phyloP scores from a whole-genome alignment of 257 asterid species.

The Plantago elongata region DNA sequence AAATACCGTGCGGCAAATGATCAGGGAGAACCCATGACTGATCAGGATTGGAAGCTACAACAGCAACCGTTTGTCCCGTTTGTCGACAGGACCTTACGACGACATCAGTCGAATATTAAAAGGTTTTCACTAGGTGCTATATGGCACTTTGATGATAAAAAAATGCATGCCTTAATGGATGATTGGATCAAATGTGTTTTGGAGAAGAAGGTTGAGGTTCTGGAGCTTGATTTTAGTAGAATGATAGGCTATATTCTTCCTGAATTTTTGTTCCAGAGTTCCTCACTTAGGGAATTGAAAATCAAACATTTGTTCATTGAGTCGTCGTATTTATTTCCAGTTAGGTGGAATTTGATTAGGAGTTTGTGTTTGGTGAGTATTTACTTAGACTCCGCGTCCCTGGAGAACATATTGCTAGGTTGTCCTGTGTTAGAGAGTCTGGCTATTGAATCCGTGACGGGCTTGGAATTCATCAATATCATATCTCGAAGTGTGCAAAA shows the following conservation, averaged over 20 bases:
- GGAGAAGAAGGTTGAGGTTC: neutral
- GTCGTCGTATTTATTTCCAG: neutral
- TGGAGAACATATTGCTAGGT: neutral
- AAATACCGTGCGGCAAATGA: too few species aligned
- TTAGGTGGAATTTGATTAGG: neutral
- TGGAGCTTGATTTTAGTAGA: neutral
- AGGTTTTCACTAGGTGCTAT: too few species aligned
- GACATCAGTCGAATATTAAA: too few species aligned
- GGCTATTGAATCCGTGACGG: neutral
- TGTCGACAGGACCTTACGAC: too few species aligned
- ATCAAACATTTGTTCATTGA: neutral
- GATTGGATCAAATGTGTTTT: neutral
- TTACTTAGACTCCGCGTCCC: too few species aligned
- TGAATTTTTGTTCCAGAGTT: neutral
- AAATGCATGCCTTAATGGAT: neutral
- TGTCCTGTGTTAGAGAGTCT: conserved; percentile 6
- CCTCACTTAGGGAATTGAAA: neutral
- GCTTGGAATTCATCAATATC: neutral
- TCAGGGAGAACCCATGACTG: too few species aligned
- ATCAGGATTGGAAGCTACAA: too few species aligned
- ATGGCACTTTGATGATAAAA: too few species aligned
- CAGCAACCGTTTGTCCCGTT: too few species aligned
- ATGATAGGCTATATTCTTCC: neutral
- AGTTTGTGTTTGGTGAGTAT: neutral
- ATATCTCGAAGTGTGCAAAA: neutral